phyloP scores from a whole-genome alignment of 148 eudicot genomes.

The Hydrangea macrophylla region DNA sequence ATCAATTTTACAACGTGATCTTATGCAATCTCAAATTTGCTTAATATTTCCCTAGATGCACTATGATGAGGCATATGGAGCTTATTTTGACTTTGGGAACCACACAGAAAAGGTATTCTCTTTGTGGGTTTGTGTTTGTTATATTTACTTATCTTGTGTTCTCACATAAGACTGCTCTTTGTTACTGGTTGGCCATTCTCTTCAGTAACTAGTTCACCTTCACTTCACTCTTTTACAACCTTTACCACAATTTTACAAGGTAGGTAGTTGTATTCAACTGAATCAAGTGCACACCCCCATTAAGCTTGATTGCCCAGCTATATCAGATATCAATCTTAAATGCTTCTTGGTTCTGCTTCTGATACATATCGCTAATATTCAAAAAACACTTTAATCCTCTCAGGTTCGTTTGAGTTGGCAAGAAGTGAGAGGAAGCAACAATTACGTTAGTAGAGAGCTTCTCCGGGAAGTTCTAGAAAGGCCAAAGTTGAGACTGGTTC shows the following conservation, averaged over 20 bases:
- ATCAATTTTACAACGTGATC: neutral
- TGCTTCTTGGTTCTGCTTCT: neutral
- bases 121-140: neutral
- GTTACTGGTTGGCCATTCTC: neutral
- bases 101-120: conserved; percentile 82
- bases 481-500: conserved; percentile 77
- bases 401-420: conserved; percentile 77
- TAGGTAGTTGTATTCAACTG: neutral
- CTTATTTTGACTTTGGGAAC: conserved; percentile 93
- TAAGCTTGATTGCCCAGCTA: neutral
- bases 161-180: neutral
- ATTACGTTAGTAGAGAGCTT: conserved; percentile 65
- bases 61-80: conserved; percentile 65
- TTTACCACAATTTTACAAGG: neutral
- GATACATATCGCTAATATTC: neutral
- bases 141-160: neutral
- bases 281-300: neutral
- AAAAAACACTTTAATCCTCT: neutral
- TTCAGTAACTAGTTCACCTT: neutral
- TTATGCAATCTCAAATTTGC: neutral
- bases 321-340: neutral
- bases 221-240: neutral
- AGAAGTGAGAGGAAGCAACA: conserved; percentile 43
- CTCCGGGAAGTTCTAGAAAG: conserved; percentile 68
- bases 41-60: conserved; percentile 62